A percentile compares a stretch with the other conserved stretches of the same genome.
Evolutionary conservation across 2,329 filamentous ascomycete species (phyloP).

Genomic region (Xylogone sp.): DNA sequence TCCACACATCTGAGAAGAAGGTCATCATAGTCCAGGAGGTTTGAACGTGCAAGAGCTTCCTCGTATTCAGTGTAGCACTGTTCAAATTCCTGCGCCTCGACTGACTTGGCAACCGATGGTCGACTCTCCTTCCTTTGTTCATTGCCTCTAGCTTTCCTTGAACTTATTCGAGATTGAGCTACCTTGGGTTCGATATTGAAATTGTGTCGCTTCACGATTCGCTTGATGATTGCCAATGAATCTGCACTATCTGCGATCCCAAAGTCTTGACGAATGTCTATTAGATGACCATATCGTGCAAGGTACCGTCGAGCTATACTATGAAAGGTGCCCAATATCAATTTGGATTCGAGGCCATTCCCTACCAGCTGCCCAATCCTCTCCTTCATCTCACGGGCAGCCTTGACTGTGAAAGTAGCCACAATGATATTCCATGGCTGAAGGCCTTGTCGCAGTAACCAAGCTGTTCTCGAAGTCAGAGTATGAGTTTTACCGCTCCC

Average conservation of each 20-base stretch:
- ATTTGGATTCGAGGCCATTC: slow-evolving; percentile 65
- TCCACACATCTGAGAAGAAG: slow-evolving; percentile 80
- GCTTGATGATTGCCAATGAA: slow-evolving; percentile 71
- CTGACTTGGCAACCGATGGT: slow-evolving; percentile 24
- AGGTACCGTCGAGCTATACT: slow-evolving; percentile 86
- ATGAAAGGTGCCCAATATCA: slow-evolving; percentile 92
- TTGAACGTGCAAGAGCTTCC: slow-evolving; percentile 66
- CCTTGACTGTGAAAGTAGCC: slow-evolving; percentile 96
- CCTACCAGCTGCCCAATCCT: slow-evolving; percentile 81
- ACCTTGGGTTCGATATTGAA: slow-evolving; percentile 64
- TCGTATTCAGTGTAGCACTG: slow-evolving; percentile 77
- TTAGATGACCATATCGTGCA: slow-evolving; percentile 75
- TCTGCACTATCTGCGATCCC: slow-evolving; percentile 86
- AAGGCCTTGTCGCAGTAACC: slow-evolving; percentile 72
- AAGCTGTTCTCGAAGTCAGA: slow-evolving; percentile 85
- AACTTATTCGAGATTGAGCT: slow-evolving; percentile 74
- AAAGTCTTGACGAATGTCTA: slow-evolving; percentile 80
- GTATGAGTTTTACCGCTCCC: slow-evolving; percentile 92
- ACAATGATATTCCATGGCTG: slow-evolving; percentile 87
- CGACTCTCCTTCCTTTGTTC: slow-evolving; percentile 36
- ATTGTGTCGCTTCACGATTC: slow-evolving; percentile 74
- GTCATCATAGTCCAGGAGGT: slow-evolving; percentile 92
- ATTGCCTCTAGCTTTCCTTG: slow-evolving; percentile 56
- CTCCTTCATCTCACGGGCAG: slow-evolving; percentile 88
- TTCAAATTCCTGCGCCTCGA: slow-evolving; percentile 62